Base-by-base conservation (phyloP, 805 yeast genomes). In the Komagataella phaffii region DNA sequence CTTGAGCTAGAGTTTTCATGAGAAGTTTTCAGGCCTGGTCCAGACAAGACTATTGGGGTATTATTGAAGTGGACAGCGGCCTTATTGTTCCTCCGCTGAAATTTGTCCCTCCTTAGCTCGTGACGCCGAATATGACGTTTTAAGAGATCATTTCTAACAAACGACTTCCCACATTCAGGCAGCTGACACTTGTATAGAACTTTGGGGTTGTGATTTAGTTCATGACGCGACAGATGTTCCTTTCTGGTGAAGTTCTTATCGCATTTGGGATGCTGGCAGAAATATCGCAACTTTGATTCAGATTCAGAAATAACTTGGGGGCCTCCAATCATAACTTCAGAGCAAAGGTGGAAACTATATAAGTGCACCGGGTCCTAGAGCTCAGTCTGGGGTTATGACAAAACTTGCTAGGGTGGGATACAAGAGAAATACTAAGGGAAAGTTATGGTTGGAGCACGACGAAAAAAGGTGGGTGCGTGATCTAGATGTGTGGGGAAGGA, bases 141-240 rank as follows among this genome's bases (percentile, higher is more conserved):
- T 24, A 73, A 67, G 47, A 82, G 64, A 59, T 82, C 88, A 52
- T 71, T 73, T 45, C 88, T 64, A 0, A 82, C 88, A 67, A 82
- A 82, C 0, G 82, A 76, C 61, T 79, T 80, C 1, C 71, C 68
- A 60, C 88, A 82, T 3, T 66, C 65, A 8, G 72, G 66, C 61
- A 67, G 67, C 2, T 62, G 59, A 60, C 88, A 82, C 23, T 67
- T 68, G 59, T 72, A 81, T 8, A 81, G 78, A 51, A 75, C 75
- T 18, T 73, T 69, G 2, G 79, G 78, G 52, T 73, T 70, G 56
- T 82, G 88, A 59, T 82, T 82, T 50, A 82, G 67, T 58, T 78
- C 74, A 59, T 82, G 88, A 50, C 88, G 65, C 2, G 85, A 72
- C 14, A 82, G 61, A 64, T 82, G 88, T 58, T 82, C 88, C 1